Percentiles rank a stretch among this genome's conserved stretches.
Conservation (phyloP, 805 yeast genomes). For the Tetrapisispora nanseiensis region DNA sequence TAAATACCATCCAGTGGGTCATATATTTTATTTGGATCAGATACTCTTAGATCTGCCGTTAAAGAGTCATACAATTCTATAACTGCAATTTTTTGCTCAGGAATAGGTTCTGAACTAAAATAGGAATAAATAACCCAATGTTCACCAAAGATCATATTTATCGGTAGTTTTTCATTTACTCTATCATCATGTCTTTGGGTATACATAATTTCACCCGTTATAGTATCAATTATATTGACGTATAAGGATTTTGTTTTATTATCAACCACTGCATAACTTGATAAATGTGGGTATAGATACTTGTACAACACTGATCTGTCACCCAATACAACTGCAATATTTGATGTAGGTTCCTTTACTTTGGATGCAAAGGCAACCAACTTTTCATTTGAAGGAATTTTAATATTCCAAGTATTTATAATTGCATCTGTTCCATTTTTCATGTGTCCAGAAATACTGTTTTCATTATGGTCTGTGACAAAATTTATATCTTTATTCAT, state of each 20-base stretch:
- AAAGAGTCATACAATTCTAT: slow-evolving; percentile 71
- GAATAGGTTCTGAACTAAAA: slow-evolving; percentile 39
- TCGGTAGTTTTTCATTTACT: slow-evolving; percentile 32
- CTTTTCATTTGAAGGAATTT: slow-evolving; percentile 25
- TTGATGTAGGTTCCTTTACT: slow-evolving; percentile 37
- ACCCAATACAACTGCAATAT: slow-evolving; percentile 58
- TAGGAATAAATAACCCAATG: slow-evolving; percentile 72
- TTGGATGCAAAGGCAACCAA: slow-evolving; percentile 35
- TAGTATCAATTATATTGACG: slow-evolving; percentile 51
- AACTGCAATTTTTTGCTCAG: slow-evolving; percentile 52
- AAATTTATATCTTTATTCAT: slow-evolving; percentile 10
- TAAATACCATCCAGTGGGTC: slow-evolving; percentile 16
- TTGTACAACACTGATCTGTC: slow-evolving; percentile 74
- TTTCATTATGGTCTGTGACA: slow-evolving; percentile 15
- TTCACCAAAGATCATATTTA: slow-evolving; percentile 61
- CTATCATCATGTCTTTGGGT: slow-evolving; percentile 35
- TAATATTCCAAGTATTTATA: slow-evolving; percentile 33
- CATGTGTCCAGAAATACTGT: slow-evolving; percentile 19
- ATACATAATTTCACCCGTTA: slow-evolving; percentile 56
- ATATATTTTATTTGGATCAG: slow-evolving; percentile 10
- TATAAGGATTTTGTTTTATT: slow-evolving; percentile 27
- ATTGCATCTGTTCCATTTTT: slow-evolving; percentile 15
- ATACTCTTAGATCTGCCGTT: slow-evolving; percentile 38
- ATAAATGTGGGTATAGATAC: slow-evolving; percentile 62
- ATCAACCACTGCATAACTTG: slow-evolving; percentile 41